Percentiles rank a stretch among this genome's conserved stretches.
These are phyloP conservation scores for Ramalina intermedia DNA, from an alignment of 495 filamentous ascomycete species.

Conservation along the genomic window DNA sequence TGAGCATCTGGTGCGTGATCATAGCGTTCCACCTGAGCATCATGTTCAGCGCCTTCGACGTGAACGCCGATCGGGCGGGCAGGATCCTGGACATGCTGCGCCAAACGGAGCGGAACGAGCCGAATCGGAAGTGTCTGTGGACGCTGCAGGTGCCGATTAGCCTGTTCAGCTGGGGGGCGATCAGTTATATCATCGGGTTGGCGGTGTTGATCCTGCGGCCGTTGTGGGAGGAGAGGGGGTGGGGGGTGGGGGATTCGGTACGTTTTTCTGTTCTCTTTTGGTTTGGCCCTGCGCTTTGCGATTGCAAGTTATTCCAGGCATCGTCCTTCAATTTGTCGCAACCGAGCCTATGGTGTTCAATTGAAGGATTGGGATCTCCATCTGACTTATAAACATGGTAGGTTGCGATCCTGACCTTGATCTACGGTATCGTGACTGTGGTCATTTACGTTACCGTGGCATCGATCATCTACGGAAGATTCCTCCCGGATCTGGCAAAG, in stretches of 20 bases:
- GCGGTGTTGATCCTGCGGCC: no score
- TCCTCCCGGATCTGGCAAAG: not conserved
- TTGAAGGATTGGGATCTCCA: no score
- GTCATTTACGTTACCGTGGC: not conserved
- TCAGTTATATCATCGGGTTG: no score
- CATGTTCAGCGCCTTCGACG: not conserved
- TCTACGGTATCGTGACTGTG: not conserved
- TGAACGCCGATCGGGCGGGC: not conserved
- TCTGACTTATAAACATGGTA: not conserved
- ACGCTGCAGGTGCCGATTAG: not conserved
- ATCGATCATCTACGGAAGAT: not conserved
- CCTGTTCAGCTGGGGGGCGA: no score
- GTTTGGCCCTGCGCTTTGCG: no score
- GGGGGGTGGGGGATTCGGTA: no score
- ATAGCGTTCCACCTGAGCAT: constrained; percentile 1
- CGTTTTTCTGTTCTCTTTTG: no score
- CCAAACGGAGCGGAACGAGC: not conserved
- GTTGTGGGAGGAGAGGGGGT: not conserved
- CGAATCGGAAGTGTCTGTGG: not conserved
- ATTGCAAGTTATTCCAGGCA: no score
- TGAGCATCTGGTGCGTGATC: constrained; percentile 1
- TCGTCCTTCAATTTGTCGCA: no score
- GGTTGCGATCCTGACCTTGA: not conserved
- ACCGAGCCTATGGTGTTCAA: no score
- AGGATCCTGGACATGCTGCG: not conserved